Base-by-base conservation (phyloP, 352 stramenopile species). In the Aphanomyces invadans region DNA sequence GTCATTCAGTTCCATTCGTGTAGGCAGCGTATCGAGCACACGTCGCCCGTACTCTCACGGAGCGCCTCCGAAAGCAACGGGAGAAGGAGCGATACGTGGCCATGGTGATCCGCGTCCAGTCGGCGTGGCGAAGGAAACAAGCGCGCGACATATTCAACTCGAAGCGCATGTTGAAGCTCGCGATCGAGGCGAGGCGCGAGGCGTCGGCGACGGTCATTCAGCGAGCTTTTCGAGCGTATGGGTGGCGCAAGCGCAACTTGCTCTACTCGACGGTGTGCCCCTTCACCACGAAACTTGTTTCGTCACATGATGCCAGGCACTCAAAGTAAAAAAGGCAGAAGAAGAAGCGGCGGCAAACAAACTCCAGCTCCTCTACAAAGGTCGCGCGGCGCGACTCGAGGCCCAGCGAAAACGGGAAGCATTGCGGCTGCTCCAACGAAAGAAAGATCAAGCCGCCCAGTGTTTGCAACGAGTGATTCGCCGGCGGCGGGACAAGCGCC, bases 81-180 rank as follows among this genome's bases (percentile, higher is more conserved):
- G 52, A 55, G 12, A 15, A 29, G 15, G 52, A 44, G 2, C 51
- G 49, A 15, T 36, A 44, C n/a, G 19, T 70, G 2, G 51, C 21
- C 25, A 65, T 63, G 52, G 52, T 46, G 26, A 66, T 70, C 28
- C 36, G 39, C 9, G 49, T 70, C 4, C 63, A 70, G 61, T 48
- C 52, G 33, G 42, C 26, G 2, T 70, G 63, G 63, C 51, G 63
- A 26, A 9, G 25, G 10, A 46, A 53, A 10, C 17, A 54, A 44
- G 52, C 63, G 2, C 39, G 63, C 7, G 25, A 54, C 11, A 15
- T 66, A 21, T 55, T 70, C n/a, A 36, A 33, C 19, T 33, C 63
- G 28, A 39, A 66, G 33, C 63, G 63, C 3, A 26, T 51, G 4
- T 23, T 65, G 1, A 38, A 36, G 25, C n/a, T 11, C 5, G 52